Evolutionary conservation across 2,329 filamentous ascomycete species (phyloP).

Genomic region (Magnaporthiopsis rhizophila): DNA sequence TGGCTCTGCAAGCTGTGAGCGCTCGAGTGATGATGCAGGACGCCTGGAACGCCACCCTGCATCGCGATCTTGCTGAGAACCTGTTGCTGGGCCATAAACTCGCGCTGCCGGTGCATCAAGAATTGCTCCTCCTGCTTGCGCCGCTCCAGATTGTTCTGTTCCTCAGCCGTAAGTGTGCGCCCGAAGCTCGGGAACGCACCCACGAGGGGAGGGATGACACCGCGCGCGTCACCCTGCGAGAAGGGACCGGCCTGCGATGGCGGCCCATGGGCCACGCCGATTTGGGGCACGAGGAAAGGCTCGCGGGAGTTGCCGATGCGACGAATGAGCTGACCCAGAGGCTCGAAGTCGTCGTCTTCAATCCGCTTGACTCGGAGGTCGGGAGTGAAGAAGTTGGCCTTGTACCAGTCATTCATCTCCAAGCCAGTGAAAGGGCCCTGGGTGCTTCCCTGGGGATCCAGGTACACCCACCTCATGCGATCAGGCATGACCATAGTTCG

Average conservation of each 20-base stretch:
- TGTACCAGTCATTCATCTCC: conserved; percentile 99
- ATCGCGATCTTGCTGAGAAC: conserved; percentile 66
- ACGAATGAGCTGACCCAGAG: conserved; percentile 85
- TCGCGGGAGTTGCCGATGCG: conserved; percentile 96
- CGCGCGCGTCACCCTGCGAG: conserved; percentile 42
- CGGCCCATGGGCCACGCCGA: conserved; percentile 85
- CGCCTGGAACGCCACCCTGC: conserved; percentile 36
- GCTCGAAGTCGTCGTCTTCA: conserved; percentile 91
- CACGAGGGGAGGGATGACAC: conserved; percentile 80
- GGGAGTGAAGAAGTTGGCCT: conserved; percentile 93
- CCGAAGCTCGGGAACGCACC: conserved; percentile 94
- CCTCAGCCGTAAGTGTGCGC: conserved; percentile 90
- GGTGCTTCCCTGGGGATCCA: conserved; percentile 84
- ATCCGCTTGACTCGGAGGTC: conserved; percentile 92
- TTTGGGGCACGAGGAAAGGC: conserved; percentile 94
- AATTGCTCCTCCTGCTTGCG: conserved; percentile 98
- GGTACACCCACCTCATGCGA: conserved; percentile 96
- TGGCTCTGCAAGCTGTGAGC: conserved; percentile 95
- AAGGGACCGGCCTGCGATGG: conserved; percentile 44
- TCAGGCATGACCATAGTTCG: conserved; percentile 99
- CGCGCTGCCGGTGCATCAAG: conserved; percentile 90
- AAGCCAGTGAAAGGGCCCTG: conserved; percentile 94
- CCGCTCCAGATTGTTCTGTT: conserved; percentile 94
- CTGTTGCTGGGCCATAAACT: conserved; percentile 71
- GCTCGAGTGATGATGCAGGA: conserved; percentile 86